A percentile compares a stretch with the other conserved stretches of the same genome.
These are phyloP conservation scores for Metschnikowia reukaufii DNA, from an alignment of 805 yeast genomes.

Conservation along the genomic window DNA sequence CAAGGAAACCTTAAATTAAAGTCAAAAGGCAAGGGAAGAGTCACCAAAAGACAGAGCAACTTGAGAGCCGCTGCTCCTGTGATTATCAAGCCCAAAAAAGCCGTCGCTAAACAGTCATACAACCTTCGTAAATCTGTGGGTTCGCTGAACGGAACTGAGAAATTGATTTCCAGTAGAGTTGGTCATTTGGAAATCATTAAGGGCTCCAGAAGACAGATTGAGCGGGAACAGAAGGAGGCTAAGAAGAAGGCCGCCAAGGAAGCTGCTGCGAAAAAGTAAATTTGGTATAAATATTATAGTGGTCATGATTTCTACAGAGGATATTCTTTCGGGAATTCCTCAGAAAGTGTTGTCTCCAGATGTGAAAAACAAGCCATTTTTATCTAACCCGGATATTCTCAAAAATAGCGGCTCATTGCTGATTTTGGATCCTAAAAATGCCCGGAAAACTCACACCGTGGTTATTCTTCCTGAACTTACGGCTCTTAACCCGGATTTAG, in stretches of 20 bases:
- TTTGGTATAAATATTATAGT: background rate
- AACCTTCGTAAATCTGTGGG: slow-evolving; percentile 52
- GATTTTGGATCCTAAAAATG: too few species aligned
- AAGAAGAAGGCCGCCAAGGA: slow-evolving; percentile 23
- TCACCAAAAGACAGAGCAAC: slow-evolving; percentile 64
- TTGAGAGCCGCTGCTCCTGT: slow-evolving; percentile 72
- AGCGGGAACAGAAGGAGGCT: slow-evolving; percentile 52
- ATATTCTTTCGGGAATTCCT: slow-evolving; percentile 11
- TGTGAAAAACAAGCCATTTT: background rate
- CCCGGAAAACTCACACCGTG: slow-evolving; percentile 3
- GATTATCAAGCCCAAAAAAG: slow-evolving; percentile 65
- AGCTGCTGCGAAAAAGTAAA: slow-evolving; percentile 12
- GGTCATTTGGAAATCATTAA: slow-evolving; percentile 91
- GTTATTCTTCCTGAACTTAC: slow-evolving; percentile 23
- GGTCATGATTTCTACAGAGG: slow-evolving; percentile 6
- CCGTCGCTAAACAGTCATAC: slow-evolving; percentile 44
- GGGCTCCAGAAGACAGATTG: slow-evolving; percentile 85
- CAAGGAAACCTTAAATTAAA: slow-evolving; percentile 69
- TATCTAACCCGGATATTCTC: background rate
- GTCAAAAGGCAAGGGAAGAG: slow-evolving; percentile 48
- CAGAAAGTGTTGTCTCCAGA: slow-evolving; percentile 6
- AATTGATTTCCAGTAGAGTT: slow-evolving; percentile 80
- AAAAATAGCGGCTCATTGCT: too few species aligned
- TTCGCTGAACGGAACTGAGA: slow-evolving; percentile 59
- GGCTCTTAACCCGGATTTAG: slow-evolving; percentile 31